Base-by-base conservation (phyloP, 2,329 filamentous ascomycete genomes). In the Penicillium decumbens region DNA sequence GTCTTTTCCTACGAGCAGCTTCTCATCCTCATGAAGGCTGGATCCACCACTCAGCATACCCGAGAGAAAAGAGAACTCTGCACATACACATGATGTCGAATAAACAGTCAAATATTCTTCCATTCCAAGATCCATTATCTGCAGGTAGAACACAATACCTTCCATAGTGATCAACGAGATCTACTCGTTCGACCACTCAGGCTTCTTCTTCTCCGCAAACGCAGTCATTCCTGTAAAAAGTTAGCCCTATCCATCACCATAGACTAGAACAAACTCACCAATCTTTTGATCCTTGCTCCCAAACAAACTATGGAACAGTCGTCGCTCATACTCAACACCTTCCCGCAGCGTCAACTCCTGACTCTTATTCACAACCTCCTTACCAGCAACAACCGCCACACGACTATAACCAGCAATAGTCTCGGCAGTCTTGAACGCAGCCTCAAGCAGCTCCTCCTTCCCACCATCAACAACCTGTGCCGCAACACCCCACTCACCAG, bases 321-420 rank as follows among this genome's bases (percentile, higher is more conserved):
- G 82, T 66, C 93, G 80, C 80, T 98, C 93, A 73, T 84, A 97
- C 75, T 98, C 93, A 1, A 98, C 87, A 12, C 93, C 93, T 65
- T 97, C 93, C 60, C 87, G 77, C 51, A 98, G 75, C 3, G 85
- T 79, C 60, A 95, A 73, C 63, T 98, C 93, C 77, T 97, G 91
- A 71, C 90, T 95, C 84, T 96, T 97, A 71, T 97, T 95, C 48
- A 98, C 92, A n/a, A 93, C 92, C 78, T 98, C 93, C 79, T 98
- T 98, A 49, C 82, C 86, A 9, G 88, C 93, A 74, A 89, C 84
- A 50, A 95, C 83, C 1, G 92, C 88, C n/a, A 98, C 85, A 66
- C 80, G 83, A 45, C 88, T 91, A 72, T 93, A 89, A 1, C 87
- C 76, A 0, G 93, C 91, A 74, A 98, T 96, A 45, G 83, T 91